Evolutionary conservation across 257 asterid species (phyloP).

Genomic region (Plantago ovata): DNA sequence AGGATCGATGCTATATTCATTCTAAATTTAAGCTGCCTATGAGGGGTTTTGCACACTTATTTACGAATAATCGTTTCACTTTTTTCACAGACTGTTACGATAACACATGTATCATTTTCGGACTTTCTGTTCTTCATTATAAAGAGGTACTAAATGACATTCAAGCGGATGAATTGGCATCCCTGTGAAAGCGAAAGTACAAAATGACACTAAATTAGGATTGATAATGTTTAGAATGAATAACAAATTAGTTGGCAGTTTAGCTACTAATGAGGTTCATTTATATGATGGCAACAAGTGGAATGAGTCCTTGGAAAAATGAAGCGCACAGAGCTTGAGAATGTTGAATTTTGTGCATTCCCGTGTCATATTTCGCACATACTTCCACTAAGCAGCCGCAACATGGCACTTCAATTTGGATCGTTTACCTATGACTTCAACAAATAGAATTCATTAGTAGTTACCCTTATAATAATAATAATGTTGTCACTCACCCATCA

Average conservation of each 20-base stretch:
- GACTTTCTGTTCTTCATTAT: too few relatives aligned
- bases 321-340: not conserved
- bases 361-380: not conserved
- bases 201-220: too few relatives aligned
- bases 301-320: not conserved
- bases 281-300: conserved; percentile 3
- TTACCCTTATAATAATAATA: not conserved
- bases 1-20: too few relatives aligned
- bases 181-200: too few relatives aligned
- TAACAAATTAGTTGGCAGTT: not conserved
- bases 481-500: not conserved
- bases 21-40: too few relatives aligned
- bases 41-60: too few relatives aligned
- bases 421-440: not conserved
- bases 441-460: not conserved
- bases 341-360: not conserved
- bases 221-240: not conserved
- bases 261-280: not conserved
- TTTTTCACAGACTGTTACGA: too few relatives aligned
- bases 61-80: too few relatives aligned
- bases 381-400: not conserved
- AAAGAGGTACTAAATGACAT: too few relatives aligned
- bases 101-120: too few relatives aligned
- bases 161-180: too few relatives aligned
- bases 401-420: conserved; percentile 1